Evolutionary conservation across 2,329 filamentous ascomycete species (phyloP), one percentile per base, ranked within the genome.

Genomic region (Exophiala dermatitidis): DNA sequence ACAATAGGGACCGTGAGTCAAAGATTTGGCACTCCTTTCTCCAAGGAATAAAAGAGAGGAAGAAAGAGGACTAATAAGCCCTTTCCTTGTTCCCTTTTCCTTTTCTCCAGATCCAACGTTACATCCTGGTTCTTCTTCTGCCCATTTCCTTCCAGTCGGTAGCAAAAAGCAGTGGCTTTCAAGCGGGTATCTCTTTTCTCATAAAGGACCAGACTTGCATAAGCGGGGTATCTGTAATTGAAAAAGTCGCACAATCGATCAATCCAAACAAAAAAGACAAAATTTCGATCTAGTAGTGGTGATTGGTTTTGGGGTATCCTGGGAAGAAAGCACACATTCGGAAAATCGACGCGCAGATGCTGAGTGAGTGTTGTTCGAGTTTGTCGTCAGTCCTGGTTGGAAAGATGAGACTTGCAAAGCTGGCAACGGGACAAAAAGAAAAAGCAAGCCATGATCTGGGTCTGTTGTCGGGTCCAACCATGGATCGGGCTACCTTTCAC

Each of bases 211-310:
- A 60, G 58, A 56, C 55, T 56, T 58, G 58, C 58, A 43, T 50
- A 58, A 55, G 52, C 54, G 55, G 54, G 58, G 58, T 60, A 60
- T 60, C 58, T 58, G 55, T 56, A 59, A 49, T 59, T n/a, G 48
- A 56, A 55, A 19, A 19, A 19, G 19, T 19, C 44, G 47, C 47
- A 53, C 48, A 49, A 42, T 50, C 37, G 48, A 46, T 46, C 19
- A 42, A 52, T 47, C 52, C 58, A 48, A 50, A 46, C 36, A 55
- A 40, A 48, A 6, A 50, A 43, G 43, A 53, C 9, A 43, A 52
- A 56, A 50, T 45, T 45, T 58, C 58, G 44, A 58, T 60, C 56
- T 60, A 60, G 55, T 54, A 45, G 52, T 54, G 55, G 45, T 53
- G 19, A 19, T 19, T 19, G 19, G 19, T 19, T 19, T 19, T 19